Conservation (phyloP, 352 stramenopile genomes). For the Phytophthora nicotianae region DNA sequence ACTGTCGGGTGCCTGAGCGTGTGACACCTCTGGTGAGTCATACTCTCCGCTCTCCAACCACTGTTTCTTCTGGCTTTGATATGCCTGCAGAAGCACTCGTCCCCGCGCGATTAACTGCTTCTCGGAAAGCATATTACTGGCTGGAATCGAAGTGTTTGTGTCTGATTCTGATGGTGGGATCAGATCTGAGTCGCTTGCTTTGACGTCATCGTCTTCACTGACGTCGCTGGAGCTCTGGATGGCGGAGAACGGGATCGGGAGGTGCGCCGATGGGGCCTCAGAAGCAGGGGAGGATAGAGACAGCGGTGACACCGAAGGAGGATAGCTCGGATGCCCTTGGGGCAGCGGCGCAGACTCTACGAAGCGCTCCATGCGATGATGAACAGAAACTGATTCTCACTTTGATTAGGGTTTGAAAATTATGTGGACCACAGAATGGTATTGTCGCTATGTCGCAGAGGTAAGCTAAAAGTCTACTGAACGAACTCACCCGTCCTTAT, state of each 20-base stretch:
- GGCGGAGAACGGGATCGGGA: constrained; percentile 30
- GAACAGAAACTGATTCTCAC: background rate
- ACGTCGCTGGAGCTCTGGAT: constrained; percentile 25
- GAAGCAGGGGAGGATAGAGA: constrained; percentile 13
- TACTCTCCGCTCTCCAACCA: constrained; percentile 18
- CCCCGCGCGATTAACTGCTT: constrained; percentile 54
- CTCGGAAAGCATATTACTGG: constrained; percentile 30
- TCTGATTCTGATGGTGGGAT: constrained; percentile 11
- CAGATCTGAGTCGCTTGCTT: constrained; percentile 22
- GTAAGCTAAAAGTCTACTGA: too few species aligned
- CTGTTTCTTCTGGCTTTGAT: constrained; percentile 54
- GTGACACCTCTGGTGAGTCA: constrained; percentile 3
- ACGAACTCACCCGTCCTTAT: too few species aligned
- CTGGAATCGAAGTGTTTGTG: constrained; percentile 1
- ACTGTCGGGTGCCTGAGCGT: constrained; percentile 5
- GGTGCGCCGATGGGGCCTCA: background rate
- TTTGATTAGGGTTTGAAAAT: background rate
- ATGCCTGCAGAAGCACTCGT: constrained; percentile 44
- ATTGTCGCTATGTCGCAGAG: background rate
- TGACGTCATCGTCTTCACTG: background rate
- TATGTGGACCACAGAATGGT: background rate
- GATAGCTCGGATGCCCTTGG: background rate
- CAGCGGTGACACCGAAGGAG: constrained; percentile 19
- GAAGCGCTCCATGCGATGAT: constrained; percentile 25
- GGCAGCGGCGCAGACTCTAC: constrained; percentile 20